Conservation (phyloP, 2,329 filamentous ascomycete species). For the Phialophora chinensis region DNA sequence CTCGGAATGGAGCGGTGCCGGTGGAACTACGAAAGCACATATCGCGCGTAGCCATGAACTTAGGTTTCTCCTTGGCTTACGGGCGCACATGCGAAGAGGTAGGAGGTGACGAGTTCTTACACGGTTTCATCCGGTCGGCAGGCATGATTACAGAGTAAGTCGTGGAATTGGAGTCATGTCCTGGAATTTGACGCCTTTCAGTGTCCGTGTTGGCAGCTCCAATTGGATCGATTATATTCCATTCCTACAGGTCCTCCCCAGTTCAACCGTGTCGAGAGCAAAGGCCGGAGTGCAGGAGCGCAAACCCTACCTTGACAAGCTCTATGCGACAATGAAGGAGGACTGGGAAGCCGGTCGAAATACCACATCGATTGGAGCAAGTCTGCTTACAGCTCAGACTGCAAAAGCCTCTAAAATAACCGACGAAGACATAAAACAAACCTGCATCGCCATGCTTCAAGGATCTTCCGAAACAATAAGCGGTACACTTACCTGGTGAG, state of each 20-base stretch:
- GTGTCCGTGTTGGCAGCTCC: background rate
- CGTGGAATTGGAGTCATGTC: no score
- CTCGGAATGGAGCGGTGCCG: conserved; percentile 11
- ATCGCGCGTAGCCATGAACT: conserved; percentile 2
- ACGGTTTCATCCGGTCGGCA: background rate
- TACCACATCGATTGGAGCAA: background rate
- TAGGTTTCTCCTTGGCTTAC: conserved; percentile 10
- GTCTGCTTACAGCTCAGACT: background rate
- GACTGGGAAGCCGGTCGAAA: background rate
- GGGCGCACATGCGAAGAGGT: conserved; percentile 6
- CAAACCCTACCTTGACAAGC: no score
- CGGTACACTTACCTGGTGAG: no score
- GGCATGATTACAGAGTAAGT: no score
- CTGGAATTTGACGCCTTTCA: no score
- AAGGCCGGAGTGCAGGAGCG: background rate
- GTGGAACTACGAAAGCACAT: conserved; percentile 6
- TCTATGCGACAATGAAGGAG: no score
- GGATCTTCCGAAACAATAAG: conserved; percentile 18
- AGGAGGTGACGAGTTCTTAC: background rate
- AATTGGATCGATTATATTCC: conserved; percentile 11
- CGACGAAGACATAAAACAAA: no score
- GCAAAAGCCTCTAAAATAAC: background rate
- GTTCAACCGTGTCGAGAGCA: background rate
- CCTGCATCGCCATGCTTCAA: conserved; percentile 18
- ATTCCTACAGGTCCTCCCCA: conserved; percentile 5